Percentiles rank a stretch among this genome's conserved stretches.
Conservation (phyloP, 2,329 filamentous ascomycete genomes). For the Fusarium sp. region DNA sequence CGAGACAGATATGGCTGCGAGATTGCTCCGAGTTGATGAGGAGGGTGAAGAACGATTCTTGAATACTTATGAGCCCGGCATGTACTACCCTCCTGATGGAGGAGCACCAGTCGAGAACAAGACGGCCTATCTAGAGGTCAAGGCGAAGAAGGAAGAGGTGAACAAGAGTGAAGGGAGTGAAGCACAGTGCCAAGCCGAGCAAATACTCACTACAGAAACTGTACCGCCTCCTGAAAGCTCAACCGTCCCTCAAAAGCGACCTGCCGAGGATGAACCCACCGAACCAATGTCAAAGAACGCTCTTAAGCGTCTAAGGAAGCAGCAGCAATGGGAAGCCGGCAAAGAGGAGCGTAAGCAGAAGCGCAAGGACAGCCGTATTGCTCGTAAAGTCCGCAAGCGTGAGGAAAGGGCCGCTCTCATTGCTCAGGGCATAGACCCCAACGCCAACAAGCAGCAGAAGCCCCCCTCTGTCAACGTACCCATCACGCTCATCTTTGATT, state of each 20-base stretch:
- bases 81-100: background rate
- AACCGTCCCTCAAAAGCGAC: slow-evolving; percentile 10
- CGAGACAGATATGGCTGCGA: background rate
- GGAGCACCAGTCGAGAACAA: background rate
- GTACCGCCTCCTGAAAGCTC: slow-evolving; percentile 7
- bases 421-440: slow-evolving; percentile 61
- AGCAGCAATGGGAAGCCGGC: slow-evolving; percentile 81
- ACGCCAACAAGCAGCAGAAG: slow-evolving; percentile 52
- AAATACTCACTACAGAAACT: background rate
- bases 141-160: background rate
- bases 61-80: background rate
- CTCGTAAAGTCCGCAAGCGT: slow-evolving; percentile 62
- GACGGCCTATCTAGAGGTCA: background rate
- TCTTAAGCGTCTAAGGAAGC: slow-evolving; percentile 80
- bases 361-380: slow-evolving; percentile 68
- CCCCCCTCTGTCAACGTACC: slow-evolving; percentile 71
- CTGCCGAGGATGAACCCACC: slow-evolving; percentile 15
- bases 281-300: slow-evolving; percentile 82
- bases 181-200: background rate
- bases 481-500: slow-evolving; percentile 87
- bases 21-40: background rate
- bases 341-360: slow-evolving; percentile 69
- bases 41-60: background rate
- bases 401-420: slow-evolving; percentile 64
- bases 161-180: background rate